These are phyloP conservation scores for Mesostigma viride DNA, from an alignment of 139 green algal species.

Conservation along the genomic window DNA sequence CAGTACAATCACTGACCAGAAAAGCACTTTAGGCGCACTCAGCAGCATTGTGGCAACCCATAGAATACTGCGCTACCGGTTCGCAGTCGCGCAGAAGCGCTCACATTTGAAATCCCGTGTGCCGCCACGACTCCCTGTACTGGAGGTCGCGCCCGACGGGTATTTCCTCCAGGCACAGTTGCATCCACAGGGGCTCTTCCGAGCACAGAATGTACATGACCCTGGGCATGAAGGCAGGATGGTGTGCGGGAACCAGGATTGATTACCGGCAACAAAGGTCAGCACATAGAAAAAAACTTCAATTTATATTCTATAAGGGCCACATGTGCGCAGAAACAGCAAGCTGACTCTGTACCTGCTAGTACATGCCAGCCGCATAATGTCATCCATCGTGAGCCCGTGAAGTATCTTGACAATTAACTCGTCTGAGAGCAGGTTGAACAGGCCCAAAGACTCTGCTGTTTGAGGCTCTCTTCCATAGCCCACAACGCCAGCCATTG, in stretches of 20 bases:
- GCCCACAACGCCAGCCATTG: no score
- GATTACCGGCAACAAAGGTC: not conserved
- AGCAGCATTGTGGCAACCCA: no score
- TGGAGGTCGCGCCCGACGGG: constrained; percentile 4
- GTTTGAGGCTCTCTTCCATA: no score
- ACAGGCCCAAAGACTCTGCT: no score
- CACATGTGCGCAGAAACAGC: not conserved
- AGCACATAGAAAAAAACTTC: not conserved
- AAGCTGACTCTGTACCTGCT: constrained; percentile 8
- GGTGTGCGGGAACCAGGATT: not conserved
- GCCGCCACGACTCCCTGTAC: constrained; percentile 14
- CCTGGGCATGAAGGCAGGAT: not conserved
- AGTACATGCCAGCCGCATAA: not conserved
- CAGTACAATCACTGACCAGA: no score
- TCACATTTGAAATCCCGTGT: constrained; percentile 10
- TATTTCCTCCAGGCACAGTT: constrained; percentile 10
- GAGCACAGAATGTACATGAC: constrained; percentile 25
- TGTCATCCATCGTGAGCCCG: not conserved
- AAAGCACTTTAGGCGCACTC: no score
- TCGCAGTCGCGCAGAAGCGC: no score
- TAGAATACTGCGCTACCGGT: no score
- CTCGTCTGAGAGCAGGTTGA: constrained; percentile 15
- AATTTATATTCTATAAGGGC: not conserved
- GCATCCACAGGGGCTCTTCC: constrained; percentile 28
- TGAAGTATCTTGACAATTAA: constrained; percentile 7